Base-by-base conservation (phyloP, 2,329 filamentous ascomycete species). In the Apiospora sp. region DNA sequence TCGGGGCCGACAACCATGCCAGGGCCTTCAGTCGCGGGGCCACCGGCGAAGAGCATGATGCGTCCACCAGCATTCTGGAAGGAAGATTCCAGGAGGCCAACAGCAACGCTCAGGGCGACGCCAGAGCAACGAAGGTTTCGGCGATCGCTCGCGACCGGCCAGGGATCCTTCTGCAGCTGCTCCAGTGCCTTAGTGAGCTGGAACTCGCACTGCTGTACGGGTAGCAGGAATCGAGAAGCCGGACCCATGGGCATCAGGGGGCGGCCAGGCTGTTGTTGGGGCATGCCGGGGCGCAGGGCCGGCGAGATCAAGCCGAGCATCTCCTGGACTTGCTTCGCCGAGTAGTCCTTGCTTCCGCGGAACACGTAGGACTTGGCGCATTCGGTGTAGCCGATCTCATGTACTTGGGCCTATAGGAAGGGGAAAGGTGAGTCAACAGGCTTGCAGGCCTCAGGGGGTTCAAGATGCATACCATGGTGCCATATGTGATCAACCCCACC, bases 291-390 rank as follows among this genome's bases (percentile, higher is more conserved):
- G 76, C 96, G 91, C 75, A 94, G 83, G 48, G 91, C 91, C 34
- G 93, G 87, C 27, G 92, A 89, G 68, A 92, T 87, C 71, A 98
- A 88, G 41, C 95, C 96, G 69, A 99, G 92, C 96, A 99, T 99
- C 81, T 99, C 96, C 83, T 98, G 96, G n/a, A 99, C 95, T 82
- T 98, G 95, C 86, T 98, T 98, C 71, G 95, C 94, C n/a, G 92
- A 89, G 83, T 99, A 99, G 80, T 99, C 96, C 87, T 98, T 99
- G 87, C 92, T 98, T 51, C 96, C 96, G 72, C 96, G 91, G 88
- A 99, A 99, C 58, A 99, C 96, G 80, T 98, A 99, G 7, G 96
- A 98, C 85, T 98, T 99, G 76, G 96, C 94, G 84, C 96, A 99
- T 84, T 98, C 96, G 71, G 94, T 95, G 81, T 99, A 99, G 71